These are phyloP conservation scores for Fusarium begoniae DNA, from an alignment of 2,329 filamentous ascomycete genomes.

Conservation along the genomic window DNA sequence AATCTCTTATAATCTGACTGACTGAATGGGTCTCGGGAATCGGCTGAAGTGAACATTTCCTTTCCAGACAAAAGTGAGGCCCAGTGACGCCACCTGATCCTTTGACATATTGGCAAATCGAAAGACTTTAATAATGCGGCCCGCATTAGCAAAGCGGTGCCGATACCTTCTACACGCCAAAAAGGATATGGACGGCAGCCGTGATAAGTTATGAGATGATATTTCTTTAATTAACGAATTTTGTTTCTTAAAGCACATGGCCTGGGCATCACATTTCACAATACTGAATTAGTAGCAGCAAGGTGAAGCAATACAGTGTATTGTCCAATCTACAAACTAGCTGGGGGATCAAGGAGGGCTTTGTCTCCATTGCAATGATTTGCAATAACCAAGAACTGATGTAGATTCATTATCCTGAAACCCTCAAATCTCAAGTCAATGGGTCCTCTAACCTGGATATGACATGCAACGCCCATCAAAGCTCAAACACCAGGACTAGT, in stretches of 20 bases:
- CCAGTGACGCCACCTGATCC: accelerated
- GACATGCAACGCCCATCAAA: neutral
- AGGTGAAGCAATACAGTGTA: neutral
- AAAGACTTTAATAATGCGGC: no score
- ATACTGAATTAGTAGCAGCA: accelerated
- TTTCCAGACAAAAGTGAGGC: no score
- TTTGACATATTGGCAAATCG: neutral
- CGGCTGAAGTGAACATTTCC: accelerated
- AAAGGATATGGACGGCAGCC: neutral
- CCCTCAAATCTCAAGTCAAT: accelerated
- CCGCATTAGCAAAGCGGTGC: neutral
- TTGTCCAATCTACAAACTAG: neutral
- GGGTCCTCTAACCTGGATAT: no score
- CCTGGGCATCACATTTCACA: neutral
- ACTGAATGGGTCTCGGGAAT: accelerated
- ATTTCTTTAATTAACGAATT: neutral
- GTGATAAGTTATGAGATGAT: no score
- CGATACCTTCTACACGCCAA: neutral
- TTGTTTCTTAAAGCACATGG: accelerated
- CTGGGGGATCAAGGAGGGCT: accelerated
- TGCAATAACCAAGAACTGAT: no score
- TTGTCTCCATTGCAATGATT: accelerated
- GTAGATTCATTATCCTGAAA: no score
- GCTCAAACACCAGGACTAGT: neutral
- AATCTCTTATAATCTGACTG: neutral